Evolutionary conservation across 495 filamentous ascomycete species (phyloP), one percentile per base, ranked within the genome.

Genomic region (Aspergillus panamensis): DNA sequence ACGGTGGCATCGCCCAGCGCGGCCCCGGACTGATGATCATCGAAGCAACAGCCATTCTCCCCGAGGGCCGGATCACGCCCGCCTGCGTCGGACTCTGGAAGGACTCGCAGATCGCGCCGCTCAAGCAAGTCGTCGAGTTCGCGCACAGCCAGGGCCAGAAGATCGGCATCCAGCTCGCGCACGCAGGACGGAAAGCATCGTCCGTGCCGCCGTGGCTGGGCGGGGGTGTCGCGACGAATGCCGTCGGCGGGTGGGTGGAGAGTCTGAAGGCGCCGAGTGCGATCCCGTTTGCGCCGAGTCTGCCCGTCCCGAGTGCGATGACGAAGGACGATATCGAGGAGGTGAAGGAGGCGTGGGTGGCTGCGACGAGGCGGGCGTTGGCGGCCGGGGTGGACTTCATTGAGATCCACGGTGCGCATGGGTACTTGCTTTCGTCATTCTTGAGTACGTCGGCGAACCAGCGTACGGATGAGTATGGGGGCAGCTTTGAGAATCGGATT

Each of bases 31-130:
- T 90, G 19, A 67, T 83, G 40, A 83, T 90, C 55, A 79, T 91
- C 32, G 89, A 93, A 72, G 87, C 88, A 9, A 89, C 87, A 1
- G 79, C 81, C 8, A 86, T 92, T 5, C 62, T 77, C 0, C 77
- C 89, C 8, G 78, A 90, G 61, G 89, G 90, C 17, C 77, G 89
- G 6, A 92, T 92, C 70, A 86, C 87, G 2, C 89, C 89, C 0
- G 75, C 86, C 57, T 83, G 85, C 60, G 66, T 77, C 4, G 89
- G 89, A 10, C 66, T 92, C 21, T 92, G 88, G 89, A 77, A 83
- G 48, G 89, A 92, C 63, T 77, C 75, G 0, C 89, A 92, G 60
- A 82, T 90, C 61, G 82, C 72, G 19, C 78, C 77, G 0, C 58
- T 91, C 47, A 77, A 74, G 63, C 71, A 80, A 17, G 75, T 87